phyloP scores from a whole-genome alignment of 2,329 filamentous ascomycete genomes.

The Cordyceps javanica region DNA sequence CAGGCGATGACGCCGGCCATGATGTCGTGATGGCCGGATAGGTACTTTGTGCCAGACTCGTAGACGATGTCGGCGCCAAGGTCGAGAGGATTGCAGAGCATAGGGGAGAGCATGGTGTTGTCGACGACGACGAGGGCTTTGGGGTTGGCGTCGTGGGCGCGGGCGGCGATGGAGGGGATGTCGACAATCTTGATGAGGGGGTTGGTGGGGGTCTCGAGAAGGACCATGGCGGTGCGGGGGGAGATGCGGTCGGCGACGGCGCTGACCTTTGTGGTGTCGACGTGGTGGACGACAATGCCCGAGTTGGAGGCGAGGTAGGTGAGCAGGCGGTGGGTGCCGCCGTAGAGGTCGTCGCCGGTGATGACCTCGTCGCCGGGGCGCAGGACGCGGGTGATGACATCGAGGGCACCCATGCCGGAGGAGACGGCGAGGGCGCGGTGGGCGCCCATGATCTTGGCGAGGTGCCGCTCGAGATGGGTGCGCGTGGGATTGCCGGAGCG shows the following conservation, averaged over 20 bases:
- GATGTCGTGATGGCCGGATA: constrained; percentile 96
- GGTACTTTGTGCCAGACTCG: constrained; percentile 95
- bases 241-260: constrained; percentile 63
- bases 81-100: constrained; percentile 89
- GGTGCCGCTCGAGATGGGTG: constrained; percentile 89
- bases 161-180: constrained; percentile 69
- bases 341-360: constrained; percentile 94
- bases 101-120: constrained; percentile 97
- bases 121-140: constrained; percentile 84
- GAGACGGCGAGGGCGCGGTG: constrained; percentile 85
- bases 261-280: constrained; percentile 80
- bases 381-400: constrained; percentile 88
- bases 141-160: constrained; percentile 71
- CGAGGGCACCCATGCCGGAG: constrained; percentile 94
- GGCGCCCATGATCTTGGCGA: constrained; percentile 99
- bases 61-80: constrained; percentile 94
- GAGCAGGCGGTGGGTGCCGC: constrained; percentile 86
- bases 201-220: constrained; percentile 95
- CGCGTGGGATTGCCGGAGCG: constrained; percentile 95
- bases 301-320: constrained; percentile 87
- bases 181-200: constrained; percentile 98
- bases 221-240: constrained; percentile 85
- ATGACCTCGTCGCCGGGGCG: constrained; percentile 94
- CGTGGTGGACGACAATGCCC: constrained; percentile 90
- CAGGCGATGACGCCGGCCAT: constrained; percentile 97